phyloP scores from a whole-genome alignment of 495 filamentous ascomycete species.

The Neurospora sp. region DNA sequence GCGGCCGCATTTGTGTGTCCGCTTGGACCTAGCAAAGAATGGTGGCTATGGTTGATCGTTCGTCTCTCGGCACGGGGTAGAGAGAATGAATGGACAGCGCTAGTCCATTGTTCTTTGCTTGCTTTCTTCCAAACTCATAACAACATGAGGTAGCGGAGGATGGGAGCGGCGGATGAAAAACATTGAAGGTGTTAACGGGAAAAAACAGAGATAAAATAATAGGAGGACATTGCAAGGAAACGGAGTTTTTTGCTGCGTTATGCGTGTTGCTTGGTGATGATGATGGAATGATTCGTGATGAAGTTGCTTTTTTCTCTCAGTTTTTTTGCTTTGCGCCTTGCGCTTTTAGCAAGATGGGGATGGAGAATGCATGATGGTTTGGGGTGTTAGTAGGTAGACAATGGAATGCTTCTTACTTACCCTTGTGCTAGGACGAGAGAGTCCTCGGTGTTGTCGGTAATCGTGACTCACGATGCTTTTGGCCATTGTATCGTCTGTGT shows the following conservation, averaged over 20 bases:
- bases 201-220: neutral
- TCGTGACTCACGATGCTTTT: neutral
- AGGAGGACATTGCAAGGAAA: neutral
- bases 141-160: neutral
- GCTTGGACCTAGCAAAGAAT: neutral
- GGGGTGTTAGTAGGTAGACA: neutral
- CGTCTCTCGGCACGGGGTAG: neutral
- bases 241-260: neutral
- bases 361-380: neutral
- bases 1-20: neutral
- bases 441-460: neutral
- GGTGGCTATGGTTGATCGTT: neutral
- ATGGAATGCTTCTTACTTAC: neutral
- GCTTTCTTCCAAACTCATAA: neutral
- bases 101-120: neutral
- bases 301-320: neutral
- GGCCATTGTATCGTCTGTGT: neutral
- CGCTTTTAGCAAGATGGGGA: neutral
- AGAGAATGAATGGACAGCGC: neutral
- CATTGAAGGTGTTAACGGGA: neutral
- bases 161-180: neutral
- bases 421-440: neutral
- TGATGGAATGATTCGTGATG: neutral
- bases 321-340: neutral
- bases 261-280: neutral